Base-by-base conservation (phyloP, 371 early-diverging fungal species). In the Circinella umbellata region DNA sequence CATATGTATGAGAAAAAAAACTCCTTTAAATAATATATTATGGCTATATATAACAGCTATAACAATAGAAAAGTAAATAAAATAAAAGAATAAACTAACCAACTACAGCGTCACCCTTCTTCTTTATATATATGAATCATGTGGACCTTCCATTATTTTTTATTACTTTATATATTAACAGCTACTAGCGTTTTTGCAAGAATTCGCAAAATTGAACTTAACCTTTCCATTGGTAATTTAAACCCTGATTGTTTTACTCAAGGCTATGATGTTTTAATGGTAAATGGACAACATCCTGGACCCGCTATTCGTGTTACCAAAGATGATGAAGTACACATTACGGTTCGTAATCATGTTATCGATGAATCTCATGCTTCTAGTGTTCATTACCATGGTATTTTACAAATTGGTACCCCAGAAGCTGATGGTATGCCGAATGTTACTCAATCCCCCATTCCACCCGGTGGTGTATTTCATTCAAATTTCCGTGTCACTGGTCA, bases 351-450 rank as follows among this genome's bases (percentile, higher is more conserved):
- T 27, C 27, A 27, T 27, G 69, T 67, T 18, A 36, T 74, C 4
- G 64, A 39, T 49, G 20, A 64, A 20, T 38, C 46, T 67, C 62
- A 54, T 9, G 14, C 62, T 1, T 65, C 72, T 0, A 64, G 68
- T 13, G 64, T 85, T 20, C 85, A 85, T 63, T 85, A 71, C 35
- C 83, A 85, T 47, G 85, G 85, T 42, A 81, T 82, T 14, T 70
- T 77, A 14, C 81, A 82, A 42, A 69, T 78, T 3, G 80, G 80
- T 4, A 76, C 81, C 9, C 48, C 51, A 0, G 80, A 75, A 61
- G 69, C 81, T 0, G 85, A 85, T 42, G 85, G 85, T 34, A 77
- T 82, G 36, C 83, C 85, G 34, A 74, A 76, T 38, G 68, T 85
- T 2, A 81, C 81, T 4, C 85, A 85, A 62, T 64, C 74, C 7